Evolutionary conservation across 2,329 filamentous ascomycete genomes (phyloP), one percentile per base, ranked within the genome.

Genomic region (Chrysoporthe austroafricana): DNA sequence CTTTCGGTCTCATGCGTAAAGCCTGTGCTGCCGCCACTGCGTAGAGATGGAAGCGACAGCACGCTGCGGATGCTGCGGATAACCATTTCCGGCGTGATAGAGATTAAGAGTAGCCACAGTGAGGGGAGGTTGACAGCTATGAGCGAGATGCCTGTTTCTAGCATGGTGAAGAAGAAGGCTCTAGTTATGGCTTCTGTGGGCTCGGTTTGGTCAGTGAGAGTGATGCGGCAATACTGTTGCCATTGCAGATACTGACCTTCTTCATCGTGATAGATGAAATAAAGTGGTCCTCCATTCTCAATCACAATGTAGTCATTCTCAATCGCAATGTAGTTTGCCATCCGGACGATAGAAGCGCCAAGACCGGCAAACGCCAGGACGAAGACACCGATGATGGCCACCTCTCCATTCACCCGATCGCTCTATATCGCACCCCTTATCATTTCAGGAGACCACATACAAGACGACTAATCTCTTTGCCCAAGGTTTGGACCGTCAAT

Each of bases 111-210:
- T 26, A 70, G 42, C 64, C 67, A 69, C 32, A 67, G 56, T n/a
- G 69, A 70, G 14, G 69, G 69, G 8, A 70, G 54, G 36, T 67
- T 67, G 39, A 69, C 46, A 21, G 69, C 69, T 14, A 69, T 62
- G 7, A 69, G 50, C 2, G 58, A 63, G 18, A 69, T 59, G 14
- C 69, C 69, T 26, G 64, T 69, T 46, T 69, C 67, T 11, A 70
- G 46, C 36, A 59, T 64, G 2, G 54, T 44, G 39, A 59, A 70
- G 62, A 66, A 70, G n/a, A 67, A 13, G 18, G 63, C 32, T 56
- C 62, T 66, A 32, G 66, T 66, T 14, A 56, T 34, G 18, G 32
- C 50, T 13, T 48, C 69, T 70, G 48, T 34, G 21, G 2, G 58
- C 21, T 32, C 18, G n/a, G 11, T 39, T 21, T 26, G 52, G 14